Conservation (phyloP, 129 eudicot species). For the Lonicera japonica region DNA sequence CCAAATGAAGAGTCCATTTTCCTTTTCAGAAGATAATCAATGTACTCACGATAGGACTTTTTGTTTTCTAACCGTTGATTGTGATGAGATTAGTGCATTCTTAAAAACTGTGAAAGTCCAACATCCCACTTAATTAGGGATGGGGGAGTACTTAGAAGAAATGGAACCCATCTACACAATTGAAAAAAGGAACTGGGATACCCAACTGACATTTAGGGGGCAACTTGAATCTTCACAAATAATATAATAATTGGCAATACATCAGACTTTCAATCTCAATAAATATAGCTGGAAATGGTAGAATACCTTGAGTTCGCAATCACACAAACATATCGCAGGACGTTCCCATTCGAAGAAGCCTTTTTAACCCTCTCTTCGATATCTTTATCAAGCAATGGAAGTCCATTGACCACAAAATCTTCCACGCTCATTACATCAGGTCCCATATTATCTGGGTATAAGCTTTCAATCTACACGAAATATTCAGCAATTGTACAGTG, state of each 20-base stretch:
- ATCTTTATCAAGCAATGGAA: constrained; percentile 64
- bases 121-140: too few relatives aligned
- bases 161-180: too few relatives aligned
- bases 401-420: constrained; percentile 67
- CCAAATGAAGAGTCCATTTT: too few relatives aligned
- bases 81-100: too few relatives aligned
- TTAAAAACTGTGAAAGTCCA: too few relatives aligned
- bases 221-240: too few relatives aligned
- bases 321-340: constrained; percentile 85
- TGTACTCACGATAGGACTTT: too few relatives aligned
- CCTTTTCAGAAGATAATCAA: too few relatives aligned
- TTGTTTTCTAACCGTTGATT: too few relatives aligned
- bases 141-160: too few relatives aligned
- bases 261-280: neutral
- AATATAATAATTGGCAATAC: neutral
- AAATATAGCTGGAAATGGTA: neutral
- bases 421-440: constrained; percentile 70
- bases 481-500: neutral
- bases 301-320: constrained; percentile 62
- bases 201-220: too few relatives aligned
- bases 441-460: constrained; percentile 76
- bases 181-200: too few relatives aligned
- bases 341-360: constrained; percentile 79
- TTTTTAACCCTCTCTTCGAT: constrained; percentile 49
- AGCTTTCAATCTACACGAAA: constrained; percentile 61